Percentiles rank a stretch among this genome's conserved stretches.
Conservation (phyloP, 768 basidiomycete species). For the Cystobasidium onofrii region DNA sequence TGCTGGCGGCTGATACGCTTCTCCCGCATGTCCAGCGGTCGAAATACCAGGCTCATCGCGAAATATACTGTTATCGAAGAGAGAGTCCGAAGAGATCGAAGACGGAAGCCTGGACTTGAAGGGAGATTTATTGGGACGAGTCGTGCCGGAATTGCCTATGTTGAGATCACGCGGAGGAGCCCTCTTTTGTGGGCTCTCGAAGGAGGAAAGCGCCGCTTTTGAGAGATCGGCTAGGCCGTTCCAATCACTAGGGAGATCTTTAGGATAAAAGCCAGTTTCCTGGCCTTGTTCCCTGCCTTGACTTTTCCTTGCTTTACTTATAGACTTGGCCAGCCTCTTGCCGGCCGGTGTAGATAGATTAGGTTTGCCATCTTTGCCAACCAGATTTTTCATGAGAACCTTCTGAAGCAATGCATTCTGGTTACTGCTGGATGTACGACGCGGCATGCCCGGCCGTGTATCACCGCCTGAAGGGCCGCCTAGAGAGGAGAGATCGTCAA, state of each 20-base stretch:
- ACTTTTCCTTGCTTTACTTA: neutral
- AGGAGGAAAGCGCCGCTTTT: constrained; percentile 47
- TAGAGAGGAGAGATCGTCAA: neutral
- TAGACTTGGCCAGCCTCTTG: constrained; percentile 51
- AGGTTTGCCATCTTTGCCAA: constrained; percentile 24
- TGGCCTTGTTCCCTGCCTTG: constrained; percentile 44
- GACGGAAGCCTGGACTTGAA: constrained; percentile 57
- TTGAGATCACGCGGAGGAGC: constrained; percentile 9
- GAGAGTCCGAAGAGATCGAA: constrained; percentile 45
- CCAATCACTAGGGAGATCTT: constrained; percentile 56
- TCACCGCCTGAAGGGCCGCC: neutral
- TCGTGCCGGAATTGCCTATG: neutral
- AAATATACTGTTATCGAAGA: neutral
- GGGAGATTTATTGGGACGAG: constrained; percentile 45
- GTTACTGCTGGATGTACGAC: constrained; percentile 5
- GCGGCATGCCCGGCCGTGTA: neutral
- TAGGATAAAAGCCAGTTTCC: constrained; percentile 51
- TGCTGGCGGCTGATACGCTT: neutral
- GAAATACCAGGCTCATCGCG: neutral
- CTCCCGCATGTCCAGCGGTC: neutral
- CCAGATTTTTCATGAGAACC: constrained; percentile 45
- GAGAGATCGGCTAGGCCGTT: constrained; percentile 66
- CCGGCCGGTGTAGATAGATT: constrained; percentile 48
- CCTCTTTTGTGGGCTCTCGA: constrained; percentile 46
- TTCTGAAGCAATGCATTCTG: constrained; percentile 37